phyloP scores from a whole-genome alignment of 78 protist species.

The Pigoraptor vietnamica region DNA sequence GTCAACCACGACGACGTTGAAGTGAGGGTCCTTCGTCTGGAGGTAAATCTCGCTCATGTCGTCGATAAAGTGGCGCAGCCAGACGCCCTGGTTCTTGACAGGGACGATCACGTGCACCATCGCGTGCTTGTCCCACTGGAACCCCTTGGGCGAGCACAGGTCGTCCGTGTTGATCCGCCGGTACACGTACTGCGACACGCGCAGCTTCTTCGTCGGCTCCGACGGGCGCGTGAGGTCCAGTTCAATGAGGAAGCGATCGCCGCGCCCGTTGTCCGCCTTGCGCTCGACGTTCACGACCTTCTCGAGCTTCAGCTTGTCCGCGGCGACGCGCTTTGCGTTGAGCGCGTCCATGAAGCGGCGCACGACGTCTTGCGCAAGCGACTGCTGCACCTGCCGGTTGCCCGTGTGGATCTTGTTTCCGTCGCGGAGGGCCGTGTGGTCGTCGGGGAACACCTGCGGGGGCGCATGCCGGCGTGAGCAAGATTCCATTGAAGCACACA shows the following conservation, averaged over 20 bases:
- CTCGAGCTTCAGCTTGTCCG: background rate
- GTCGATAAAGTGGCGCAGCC: background rate
- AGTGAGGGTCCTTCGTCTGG: background rate
- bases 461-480: background rate
- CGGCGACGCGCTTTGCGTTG: background rate
- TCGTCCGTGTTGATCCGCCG: background rate
- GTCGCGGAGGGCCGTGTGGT: background rate
- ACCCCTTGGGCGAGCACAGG: background rate
- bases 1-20: background rate
- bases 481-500: background rate
- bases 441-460: background rate
- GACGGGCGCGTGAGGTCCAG: background rate
- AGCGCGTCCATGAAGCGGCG: background rate
- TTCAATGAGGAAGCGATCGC: background rate
- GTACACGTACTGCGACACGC: background rate
- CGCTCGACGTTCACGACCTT: background rate
- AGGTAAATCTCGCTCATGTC: background rate
- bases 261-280: background rate
- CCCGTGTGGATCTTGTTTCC: background rate
- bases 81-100: background rate
- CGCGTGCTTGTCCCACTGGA: constrained; percentile 1
- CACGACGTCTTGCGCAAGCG: background rate
- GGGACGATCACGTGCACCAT: constrained; percentile 10
- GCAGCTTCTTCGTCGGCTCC: background rate
- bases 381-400: background rate